Evolutionary conservation across 352 stramenopile genomes (phyloP), one percentile per base, ranked within the genome.

Genomic region (Globisporangium okanoganense): DNA sequence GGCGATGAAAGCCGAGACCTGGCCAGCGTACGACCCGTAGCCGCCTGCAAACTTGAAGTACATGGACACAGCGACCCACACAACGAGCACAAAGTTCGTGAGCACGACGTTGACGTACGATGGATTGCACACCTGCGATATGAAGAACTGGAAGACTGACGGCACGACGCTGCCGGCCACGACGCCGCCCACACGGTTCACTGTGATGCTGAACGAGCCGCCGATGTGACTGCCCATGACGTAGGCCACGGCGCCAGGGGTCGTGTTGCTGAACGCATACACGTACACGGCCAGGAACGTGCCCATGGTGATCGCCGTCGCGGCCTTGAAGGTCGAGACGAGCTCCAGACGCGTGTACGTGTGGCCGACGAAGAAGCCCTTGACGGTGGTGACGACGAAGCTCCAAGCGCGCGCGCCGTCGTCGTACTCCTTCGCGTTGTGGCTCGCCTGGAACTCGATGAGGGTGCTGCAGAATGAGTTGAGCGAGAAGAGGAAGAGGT

Each of bases 1-100:
- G 8, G 81, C 65, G 59, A 90, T 86, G 64, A 88, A 91, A 4
- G 77, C 77, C 1, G 79, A 87, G 16, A 89, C 78, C 20, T 86
- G 38, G 12, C 79, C 79, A 51, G 77, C 75, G 58, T 87, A 87
- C 14, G 65, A 73, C 5, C 76, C 75, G 56, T 83, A 88, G n/a
- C 75, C 78, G 4, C 79, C 75, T 0, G 64, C 70, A 55, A 80
- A 90, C 36, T 69, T 69, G 5, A 90, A 76, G 62, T 88, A 90
- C 75, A 90, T 88, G 16, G 76, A 90, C 2, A 77, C 56, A 2
- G 50, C 67, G 14, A 87, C 61, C 78, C 80, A 90, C 5, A 82
- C 14, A 38, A 90, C 84, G 5, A 88, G 62, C 7, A 76, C 63
- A 3, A 78, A 25, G 53, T 84, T 65, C 2, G 73, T 79, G 12